Evolutionary conservation across 2,329 filamentous ascomycete species (phyloP), one percentile per base, ranked within the genome.

Genomic region (Ploettnerulaceae sp.): DNA sequence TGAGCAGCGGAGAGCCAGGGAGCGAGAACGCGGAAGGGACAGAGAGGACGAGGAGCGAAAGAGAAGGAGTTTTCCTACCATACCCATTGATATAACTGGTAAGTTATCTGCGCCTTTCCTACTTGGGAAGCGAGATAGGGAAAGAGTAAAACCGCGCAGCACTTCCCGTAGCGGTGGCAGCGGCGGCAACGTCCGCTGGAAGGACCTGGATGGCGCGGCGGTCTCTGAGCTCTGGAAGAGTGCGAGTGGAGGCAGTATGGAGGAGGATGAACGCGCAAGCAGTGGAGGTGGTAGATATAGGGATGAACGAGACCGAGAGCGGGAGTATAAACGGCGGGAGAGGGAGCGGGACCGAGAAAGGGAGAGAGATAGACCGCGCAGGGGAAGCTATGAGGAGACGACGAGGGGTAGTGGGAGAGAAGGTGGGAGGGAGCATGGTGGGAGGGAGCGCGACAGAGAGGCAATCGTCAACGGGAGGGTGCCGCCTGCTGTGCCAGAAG

Each of bases 41-140:
- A 63, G 65, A 34, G 45, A 50, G 35, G 56, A 59, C 7, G 55
- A 58, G 12, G 52, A 58, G 11, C 32, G 47, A 3, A 53, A 54
- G 11, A 29, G 55, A n/a, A 43, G 46, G 21, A 56, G 48, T 26
- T 55, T 55, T 21, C 53, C 55, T 1, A 36, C 21, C 11, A 56
- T 61, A 11, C 57, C 59, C 1, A 56, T 62, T 25, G 58, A 63
- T 35, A 26, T 57, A n/a, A 51, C 50, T 5, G 59, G 61, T 3
- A 61, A 62, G 37, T 45, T 63, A 3, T 59, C 56, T 7, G 52
- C 61, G 3, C 61, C 60, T 0, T 64, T 63, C 20, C 22, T 63
- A 24, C 29, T 55, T 2, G 31, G 64, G 4, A 67, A 71, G 6
- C 56, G 67, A 47, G 69, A 69, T 12, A 2, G 40, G 14, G 41